phyloP scores from a whole-genome alignment of 1,139 yeast genomes.

The Saccharomycopsis phalli region DNA sequence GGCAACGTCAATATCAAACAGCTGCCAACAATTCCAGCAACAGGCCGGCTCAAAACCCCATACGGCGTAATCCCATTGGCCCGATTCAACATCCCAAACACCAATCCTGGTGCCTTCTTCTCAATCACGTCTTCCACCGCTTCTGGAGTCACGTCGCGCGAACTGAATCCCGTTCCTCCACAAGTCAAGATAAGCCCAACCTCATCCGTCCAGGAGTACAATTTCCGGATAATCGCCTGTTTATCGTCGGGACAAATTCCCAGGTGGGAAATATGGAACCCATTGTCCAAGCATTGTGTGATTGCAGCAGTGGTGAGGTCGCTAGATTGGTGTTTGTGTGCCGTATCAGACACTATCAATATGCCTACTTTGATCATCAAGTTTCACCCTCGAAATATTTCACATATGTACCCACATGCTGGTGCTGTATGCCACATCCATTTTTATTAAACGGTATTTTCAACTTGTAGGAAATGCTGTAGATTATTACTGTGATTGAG shows the following conservation, averaged over 20 bases:
- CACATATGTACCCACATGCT: no score
- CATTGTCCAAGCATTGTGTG: slow-evolving; percentile 1
- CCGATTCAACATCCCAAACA: slow-evolving; percentile 35
- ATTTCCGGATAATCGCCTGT: slow-evolving; percentile 26
- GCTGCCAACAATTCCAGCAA: slow-evolving; percentile 33
- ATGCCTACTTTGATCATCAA: slow-evolving; percentile 26
- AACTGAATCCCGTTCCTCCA: slow-evolving; percentile 46
- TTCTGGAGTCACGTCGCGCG: slow-evolving; percentile 40
- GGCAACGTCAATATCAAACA: slow-evolving; percentile 37
- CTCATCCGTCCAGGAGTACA: slow-evolving; percentile 24
- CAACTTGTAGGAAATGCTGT: no score
- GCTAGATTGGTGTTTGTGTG: slow-evolving; percentile 24
- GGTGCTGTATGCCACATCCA: no score
- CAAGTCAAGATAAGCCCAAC: slow-evolving; percentile 30
- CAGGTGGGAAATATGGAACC: background rate
- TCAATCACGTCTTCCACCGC: slow-evolving; percentile 34
- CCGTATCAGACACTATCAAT: slow-evolving; percentile 33
- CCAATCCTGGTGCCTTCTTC: slow-evolving; percentile 38
- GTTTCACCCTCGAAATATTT: no score
- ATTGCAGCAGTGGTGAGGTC: slow-evolving; percentile 24
- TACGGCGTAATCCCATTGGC: slow-evolving; percentile 35
- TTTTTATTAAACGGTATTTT: no score
- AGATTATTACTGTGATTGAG: no score
- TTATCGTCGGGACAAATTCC: slow-evolving; percentile 28
- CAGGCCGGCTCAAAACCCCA: slow-evolving; percentile 40